Base-by-base conservation (phyloP, 2,329 filamentous ascomycete species). In the Diaporthe citri region DNA sequence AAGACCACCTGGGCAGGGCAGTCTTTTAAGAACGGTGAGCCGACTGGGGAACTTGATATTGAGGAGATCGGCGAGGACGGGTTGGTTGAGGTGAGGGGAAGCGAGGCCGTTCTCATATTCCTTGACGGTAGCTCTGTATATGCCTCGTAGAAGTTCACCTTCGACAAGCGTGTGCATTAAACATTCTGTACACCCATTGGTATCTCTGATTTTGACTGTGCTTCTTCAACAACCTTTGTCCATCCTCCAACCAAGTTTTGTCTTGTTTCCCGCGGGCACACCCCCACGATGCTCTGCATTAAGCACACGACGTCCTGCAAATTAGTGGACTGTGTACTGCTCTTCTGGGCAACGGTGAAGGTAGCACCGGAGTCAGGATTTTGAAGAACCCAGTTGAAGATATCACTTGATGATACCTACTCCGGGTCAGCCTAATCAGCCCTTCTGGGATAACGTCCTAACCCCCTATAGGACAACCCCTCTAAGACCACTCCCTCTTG, bases 331-430 rank as follows among this genome's bases (percentile, higher is more conserved):
- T 83, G 81, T 5, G 87, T 87, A 36, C 79, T 84, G 25, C 82
- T 82, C 71, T 90, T 87, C 28, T 87, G 84, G 1, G 88, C 80
- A 34, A 88, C 83, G 75, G 88, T 89, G 76, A 90, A 91, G 0
- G 86, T 85, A 2, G 87, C 85, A 52, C 85, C 74, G 0, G 86
- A 87, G 48, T 88, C 84, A 1, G 87, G 87, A 73, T 89, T 90
- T 36, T 85, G 84, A 43, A 90, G 81, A 15, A 86, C 85, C 87
- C 88, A 89, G 1, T 87, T 89, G 78, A 84, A 90, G 9, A 88
- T 84, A 4, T 80, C 80, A 0, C 80, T 72, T 31, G 85, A 81
- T 20, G 81, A 82, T 4, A 82, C 79, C 77, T 81, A 34, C 20
- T 22, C 1, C 3, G 13, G 34, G 56, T 77, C 36, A 77, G 67